These are phyloP conservation scores for Populus deltoides DNA, from an alignment of 345 rosid species.

Conservation along the genomic window DNA sequence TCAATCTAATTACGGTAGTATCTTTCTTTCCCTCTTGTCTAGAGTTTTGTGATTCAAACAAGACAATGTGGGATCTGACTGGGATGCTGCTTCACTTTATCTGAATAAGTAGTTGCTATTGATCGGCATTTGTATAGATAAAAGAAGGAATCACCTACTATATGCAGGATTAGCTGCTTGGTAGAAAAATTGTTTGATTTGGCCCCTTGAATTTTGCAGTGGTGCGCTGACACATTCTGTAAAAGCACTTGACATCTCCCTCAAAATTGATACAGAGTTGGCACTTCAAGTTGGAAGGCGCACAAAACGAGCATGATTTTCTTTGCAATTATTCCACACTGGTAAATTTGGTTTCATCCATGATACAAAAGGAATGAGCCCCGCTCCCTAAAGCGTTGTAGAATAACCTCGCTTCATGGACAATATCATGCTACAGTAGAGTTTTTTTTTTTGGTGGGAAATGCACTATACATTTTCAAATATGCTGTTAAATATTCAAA, in stretches of 20 bases:
- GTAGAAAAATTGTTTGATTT: neutral
- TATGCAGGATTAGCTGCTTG: too few relatives aligned
- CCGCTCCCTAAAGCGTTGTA: neutral
- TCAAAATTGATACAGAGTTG: conserved; percentile 86
- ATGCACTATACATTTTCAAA: too few relatives aligned
- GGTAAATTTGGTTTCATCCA: neutral
- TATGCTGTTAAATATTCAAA: too few relatives aligned
- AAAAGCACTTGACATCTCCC: conserved; percentile 84
- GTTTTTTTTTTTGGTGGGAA: too few relatives aligned
- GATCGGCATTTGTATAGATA: neutral
- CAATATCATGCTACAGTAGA: too few relatives aligned
- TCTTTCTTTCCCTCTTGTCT: neutral
- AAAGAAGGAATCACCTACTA: neutral
- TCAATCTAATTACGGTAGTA: neutral
- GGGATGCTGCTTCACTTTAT: neutral
- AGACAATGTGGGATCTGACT: neutral
- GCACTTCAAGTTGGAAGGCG: conserved; percentile 92
- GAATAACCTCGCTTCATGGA: neutral
- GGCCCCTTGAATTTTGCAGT: conserved; percentile 39
- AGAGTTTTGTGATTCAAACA: neutral
- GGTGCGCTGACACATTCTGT: conserved; percentile 95
- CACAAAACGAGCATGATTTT: conserved; percentile 66
- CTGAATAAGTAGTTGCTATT: neutral
- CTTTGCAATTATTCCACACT: neutral
- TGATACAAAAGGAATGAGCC: neutral